These are phyloP conservation scores for Sporothrix curviconia DNA, from an alignment of 2,329 filamentous ascomycete species.

Conservation along the genomic window DNA sequence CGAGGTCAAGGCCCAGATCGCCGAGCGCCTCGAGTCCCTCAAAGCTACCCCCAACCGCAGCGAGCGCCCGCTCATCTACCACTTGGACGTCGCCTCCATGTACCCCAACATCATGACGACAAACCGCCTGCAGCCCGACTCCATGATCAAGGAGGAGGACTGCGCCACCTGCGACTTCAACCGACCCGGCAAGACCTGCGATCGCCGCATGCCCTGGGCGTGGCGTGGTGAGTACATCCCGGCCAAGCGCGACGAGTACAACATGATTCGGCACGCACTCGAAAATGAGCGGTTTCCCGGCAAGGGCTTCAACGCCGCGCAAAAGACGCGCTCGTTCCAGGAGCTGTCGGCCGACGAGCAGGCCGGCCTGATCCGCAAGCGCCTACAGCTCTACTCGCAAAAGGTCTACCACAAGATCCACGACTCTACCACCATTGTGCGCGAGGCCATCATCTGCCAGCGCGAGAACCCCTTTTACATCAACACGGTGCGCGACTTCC, in stretches of 20 bases:
- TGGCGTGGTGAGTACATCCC: slow-evolving; percentile 98
- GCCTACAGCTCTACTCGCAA: slow-evolving; percentile 86
- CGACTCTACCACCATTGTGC: slow-evolving; percentile 83
- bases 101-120: slow-evolving; percentile 99
- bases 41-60: slow-evolving; percentile 77
- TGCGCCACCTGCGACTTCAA: slow-evolving; percentile 99
- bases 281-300: slow-evolving; percentile 91
- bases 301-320: slow-evolving; percentile 62
- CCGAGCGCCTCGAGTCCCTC: slow-evolving; percentile 60
- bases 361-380: slow-evolving; percentile 71
- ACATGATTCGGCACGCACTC: slow-evolving; percentile 90
- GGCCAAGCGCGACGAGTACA: slow-evolving; percentile 95
- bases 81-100: slow-evolving; percentile 98
- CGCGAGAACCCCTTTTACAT: slow-evolving; percentile 98
- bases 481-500: slow-evolving; percentile 89
- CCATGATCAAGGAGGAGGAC: slow-evolving; percentile 95
- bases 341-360: slow-evolving; percentile 80
- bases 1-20: slow-evolving; percentile 78
- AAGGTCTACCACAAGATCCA: slow-evolving; percentile 99
- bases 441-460: slow-evolving; percentile 97
- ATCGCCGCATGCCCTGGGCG: slow-evolving; percentile 88
- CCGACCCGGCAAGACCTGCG: slow-evolving; percentile 91
- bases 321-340: slow-evolving; percentile 59
- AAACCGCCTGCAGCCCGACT: slow-evolving; percentile 92
- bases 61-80: slow-evolving; percentile 89